Base-by-base conservation (phyloP, 169 alveolate species). In the Cryptosporidium canis region DNA sequence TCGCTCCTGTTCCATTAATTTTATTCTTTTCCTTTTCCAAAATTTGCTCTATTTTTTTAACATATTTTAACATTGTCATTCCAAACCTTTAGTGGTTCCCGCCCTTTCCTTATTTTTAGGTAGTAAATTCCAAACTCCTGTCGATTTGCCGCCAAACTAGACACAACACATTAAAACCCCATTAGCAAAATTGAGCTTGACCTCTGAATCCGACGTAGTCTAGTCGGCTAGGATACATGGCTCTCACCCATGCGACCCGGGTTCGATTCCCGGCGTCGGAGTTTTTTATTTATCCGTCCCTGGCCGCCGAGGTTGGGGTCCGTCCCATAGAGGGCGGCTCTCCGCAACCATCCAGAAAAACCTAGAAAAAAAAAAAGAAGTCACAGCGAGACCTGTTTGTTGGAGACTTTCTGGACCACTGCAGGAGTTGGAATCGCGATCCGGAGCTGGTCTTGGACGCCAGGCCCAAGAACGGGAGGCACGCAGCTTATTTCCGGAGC, bases 261-360 rank as follows among this genome's bases (percentile, higher is more conserved):
- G 87, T 77, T 77, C 87, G 87, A 77, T 77, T 77, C 87, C 87
- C 87, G 87, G 87, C 87, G 87, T 77, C 87, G 87, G 87, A 77
- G 87, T 63, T 31, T 14, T 77, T 77, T 55, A 41, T 41, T 14
- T 8, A 33, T 67, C 21, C n/a, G 66, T 12, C 14, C 55, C 18
- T 14, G 14, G 55, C 14, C 14, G 55, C 9, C 18, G 55, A 45
- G 14, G 55, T 45, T 14, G 9, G 55, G 14, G 14, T 14, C 18
- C 14, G 18, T 45, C 0, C 16, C 55, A 45, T 45, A 45, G 14
- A 45, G 11, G 14, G 14, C 12, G 18, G 0, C 56, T 0, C 56
- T 45, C 0, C 16, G 16, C 56, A 0, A 45, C 56, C 0, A 45
- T 45, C 12, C 12, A 14, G 12, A n/a, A n/a, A 14, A 14, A 45